phyloP scores from a whole-genome alignment of 352 stramenopile species.

The Pythium folliculosum region DNA sequence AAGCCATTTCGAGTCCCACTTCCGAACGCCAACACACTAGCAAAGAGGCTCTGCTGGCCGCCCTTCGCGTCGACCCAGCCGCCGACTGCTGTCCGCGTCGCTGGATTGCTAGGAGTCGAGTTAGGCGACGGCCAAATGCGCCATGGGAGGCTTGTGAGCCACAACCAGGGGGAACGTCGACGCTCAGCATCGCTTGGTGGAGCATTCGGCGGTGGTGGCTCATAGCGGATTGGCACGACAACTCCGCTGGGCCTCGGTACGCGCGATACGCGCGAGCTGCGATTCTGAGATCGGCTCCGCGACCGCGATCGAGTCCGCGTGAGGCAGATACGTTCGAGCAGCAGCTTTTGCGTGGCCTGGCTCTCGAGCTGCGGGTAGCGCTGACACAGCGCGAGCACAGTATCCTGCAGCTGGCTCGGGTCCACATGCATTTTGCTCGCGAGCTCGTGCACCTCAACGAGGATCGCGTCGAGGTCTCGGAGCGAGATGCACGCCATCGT shows the following conservation, averaged over 20 bases:
- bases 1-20: too few species aligned
- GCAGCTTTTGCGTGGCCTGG: not conserved
- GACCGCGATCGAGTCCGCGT: not conserved
- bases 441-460: not conserved
- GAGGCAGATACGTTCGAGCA: not conserved
- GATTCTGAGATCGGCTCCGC: not conserved
- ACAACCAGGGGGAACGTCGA: too few species aligned
- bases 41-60: not conserved
- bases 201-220: not conserved
- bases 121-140: not conserved
- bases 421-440: not conserved
- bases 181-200: too few species aligned
- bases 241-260: not conserved
- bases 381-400: not conserved
- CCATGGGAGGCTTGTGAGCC: too few species aligned
- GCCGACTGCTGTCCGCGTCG: not conserved
- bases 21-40: not conserved
- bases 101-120: too few species aligned
- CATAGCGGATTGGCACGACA: not conserved
- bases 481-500: not conserved
- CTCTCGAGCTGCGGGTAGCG: not conserved
- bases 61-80: not conserved
- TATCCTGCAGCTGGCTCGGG: not conserved
- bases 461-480: constrained; percentile 6
- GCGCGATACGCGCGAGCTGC: not conserved